Evolutionary conservation across 192 early-diverging fungal species (phyloP).

Genomic region (Coemansia sp.): DNA sequence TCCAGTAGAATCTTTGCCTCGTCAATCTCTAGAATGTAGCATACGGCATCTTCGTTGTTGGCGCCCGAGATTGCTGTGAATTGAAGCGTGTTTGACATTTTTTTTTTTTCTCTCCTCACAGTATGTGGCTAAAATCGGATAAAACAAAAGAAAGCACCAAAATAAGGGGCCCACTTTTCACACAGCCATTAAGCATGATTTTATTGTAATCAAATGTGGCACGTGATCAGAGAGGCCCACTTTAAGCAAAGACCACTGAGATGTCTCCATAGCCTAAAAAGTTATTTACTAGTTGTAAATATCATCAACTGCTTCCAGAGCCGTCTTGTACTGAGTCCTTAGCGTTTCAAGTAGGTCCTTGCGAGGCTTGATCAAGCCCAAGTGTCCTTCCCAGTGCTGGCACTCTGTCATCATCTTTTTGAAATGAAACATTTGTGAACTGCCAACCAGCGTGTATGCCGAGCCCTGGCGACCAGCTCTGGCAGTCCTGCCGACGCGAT

Average conservation of each 20-base stretch:
- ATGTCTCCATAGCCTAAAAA: too few species aligned
- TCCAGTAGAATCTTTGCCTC: slow-evolving; percentile 91
- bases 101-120: too few species aligned
- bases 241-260: too few species aligned
- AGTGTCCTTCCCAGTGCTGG: slow-evolving; percentile 57
- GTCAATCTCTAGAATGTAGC: slow-evolving; percentile 90
- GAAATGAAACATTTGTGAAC: slow-evolving; percentile 66
- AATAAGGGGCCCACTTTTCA: too few species aligned
- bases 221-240: too few species aligned
- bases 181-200: too few species aligned
- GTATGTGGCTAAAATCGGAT: too few species aligned
- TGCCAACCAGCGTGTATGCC: slow-evolving; percentile 72
- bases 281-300: slow-evolving; percentile 24
- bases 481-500: slow-evolving; percentile 88
- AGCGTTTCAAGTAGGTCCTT: slow-evolving; percentile 36
- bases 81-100: slow-evolving; percentile 59
- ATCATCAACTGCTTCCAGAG: slow-evolving; percentile 21
- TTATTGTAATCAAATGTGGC: too few species aligned
- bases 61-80: slow-evolving; percentile 88
- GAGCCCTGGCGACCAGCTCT: slow-evolving; percentile 81
- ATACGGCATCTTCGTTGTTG: slow-evolving; percentile 78
- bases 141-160: slow-evolving; percentile 7
- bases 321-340: slow-evolving; percentile 30
- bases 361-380: slow-evolving; percentile 56
- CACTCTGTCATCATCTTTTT: slow-evolving; percentile 67